These are phyloP conservation scores for Parathielavia hyrcaniae DNA, from an alignment of 495 filamentous ascomycete genomes.

Conservation along the genomic window DNA sequence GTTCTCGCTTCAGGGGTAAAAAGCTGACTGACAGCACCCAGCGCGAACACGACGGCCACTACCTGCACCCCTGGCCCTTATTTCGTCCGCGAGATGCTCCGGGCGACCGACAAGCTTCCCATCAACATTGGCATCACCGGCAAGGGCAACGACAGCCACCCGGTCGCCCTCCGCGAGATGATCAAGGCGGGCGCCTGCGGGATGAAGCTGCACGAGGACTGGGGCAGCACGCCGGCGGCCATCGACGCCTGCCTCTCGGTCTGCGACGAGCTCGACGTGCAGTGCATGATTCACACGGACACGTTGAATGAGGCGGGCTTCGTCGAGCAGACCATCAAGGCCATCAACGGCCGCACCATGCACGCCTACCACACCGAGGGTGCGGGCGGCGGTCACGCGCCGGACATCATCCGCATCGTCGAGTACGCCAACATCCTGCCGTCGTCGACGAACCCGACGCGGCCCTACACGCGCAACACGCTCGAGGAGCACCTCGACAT, in stretches of 20 bases:
- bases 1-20: background rate
- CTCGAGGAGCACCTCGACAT: slow-evolving; percentile 97
- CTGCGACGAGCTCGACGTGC: slow-evolving; percentile 87
- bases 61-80: slow-evolving; percentile 86
- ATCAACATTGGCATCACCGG: slow-evolving; percentile 92
- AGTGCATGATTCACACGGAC: slow-evolving; percentile 96
- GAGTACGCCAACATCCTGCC: slow-evolving; percentile 90
- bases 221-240: slow-evolving; percentile 86
- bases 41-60: slow-evolving; percentile 89
- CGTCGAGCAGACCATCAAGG: slow-evolving; percentile 82
- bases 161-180: slow-evolving; percentile 69
- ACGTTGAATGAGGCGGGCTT: slow-evolving; percentile 97
- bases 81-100: slow-evolving; percentile 88
- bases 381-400: slow-evolving; percentile 91
- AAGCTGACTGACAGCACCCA: slow-evolving; percentile 33
- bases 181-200: slow-evolving; percentile 78
- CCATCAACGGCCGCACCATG: slow-evolving; percentile 86
- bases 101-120: slow-evolving; percentile 79
- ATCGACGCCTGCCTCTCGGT: slow-evolving; percentile 86
- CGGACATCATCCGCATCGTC: slow-evolving; percentile 93
- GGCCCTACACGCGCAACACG: slow-evolving; percentile 88
- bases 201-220: slow-evolving; percentile 96
- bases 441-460: slow-evolving; percentile 86
- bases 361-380: slow-evolving; percentile 99
- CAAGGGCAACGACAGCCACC: slow-evolving; percentile 88